Evolutionary conservation across 257 asterid genomes (phyloP).

Genomic region (Solanum sitiens): DNA sequence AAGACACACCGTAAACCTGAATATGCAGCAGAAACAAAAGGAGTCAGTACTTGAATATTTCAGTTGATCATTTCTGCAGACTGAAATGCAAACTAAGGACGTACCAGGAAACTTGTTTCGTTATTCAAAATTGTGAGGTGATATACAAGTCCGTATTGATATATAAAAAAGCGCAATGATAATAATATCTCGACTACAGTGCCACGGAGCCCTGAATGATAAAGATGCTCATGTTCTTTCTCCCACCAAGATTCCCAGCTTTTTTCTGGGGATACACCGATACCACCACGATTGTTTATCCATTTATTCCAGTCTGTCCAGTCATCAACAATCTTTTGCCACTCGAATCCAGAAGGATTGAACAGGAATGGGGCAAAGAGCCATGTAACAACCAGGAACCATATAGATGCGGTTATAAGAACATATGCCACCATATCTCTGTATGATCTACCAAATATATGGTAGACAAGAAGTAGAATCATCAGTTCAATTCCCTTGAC

Average conservation of each 20-base stretch:
- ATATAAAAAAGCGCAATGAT: conserved; percentile 72
- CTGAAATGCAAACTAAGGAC: background rate
- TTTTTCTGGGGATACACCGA: conserved; percentile 79
- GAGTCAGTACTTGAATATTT: background rate
- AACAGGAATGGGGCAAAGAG: conserved; percentile 89
- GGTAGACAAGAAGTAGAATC: conserved; percentile 86
- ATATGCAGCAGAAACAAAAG: conserved; percentile 1
- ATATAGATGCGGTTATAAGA: conserved; percentile 69
- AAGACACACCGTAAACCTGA: conserved; percentile 78
- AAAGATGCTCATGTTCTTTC: conserved; percentile 72
- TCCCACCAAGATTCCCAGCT: conserved; percentile 99
- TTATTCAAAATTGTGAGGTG: conserved; percentile 56
- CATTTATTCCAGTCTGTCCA: conserved; percentile 94
- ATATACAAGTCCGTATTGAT: conserved; percentile 83
- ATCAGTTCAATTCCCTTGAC: conserved; percentile 84
- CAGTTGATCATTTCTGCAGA: background rate
- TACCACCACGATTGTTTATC: conserved; percentile 85
- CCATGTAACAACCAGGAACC: conserved; percentile 92
- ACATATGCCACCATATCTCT: conserved; percentile 59
- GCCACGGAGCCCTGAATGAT: conserved; percentile 64
- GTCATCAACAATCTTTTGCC: conserved; percentile 92
- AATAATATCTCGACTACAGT: conserved; percentile 63
- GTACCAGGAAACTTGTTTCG: conserved; percentile 50
- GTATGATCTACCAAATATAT: conserved; percentile 61
- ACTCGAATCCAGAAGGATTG: conserved; percentile 93